phyloP scores from a whole-genome alignment of 345 rosid genomes.

The Linum trigynum region DNA sequence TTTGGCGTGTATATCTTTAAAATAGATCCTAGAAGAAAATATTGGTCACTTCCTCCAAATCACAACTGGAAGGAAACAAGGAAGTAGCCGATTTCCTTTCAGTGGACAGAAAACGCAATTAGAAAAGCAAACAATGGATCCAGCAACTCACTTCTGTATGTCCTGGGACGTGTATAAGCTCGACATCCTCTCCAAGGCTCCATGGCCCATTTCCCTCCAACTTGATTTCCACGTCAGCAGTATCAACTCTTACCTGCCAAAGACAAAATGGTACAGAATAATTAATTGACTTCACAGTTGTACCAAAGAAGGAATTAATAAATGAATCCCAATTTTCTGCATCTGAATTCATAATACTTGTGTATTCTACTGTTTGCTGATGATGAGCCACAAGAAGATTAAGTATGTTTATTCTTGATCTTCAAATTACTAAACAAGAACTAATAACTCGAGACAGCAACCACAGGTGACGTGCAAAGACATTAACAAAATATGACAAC shows the following conservation, averaged over 20 bases:
- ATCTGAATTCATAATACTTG: too few relatives aligned
- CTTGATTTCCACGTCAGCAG: conserved; percentile 47
- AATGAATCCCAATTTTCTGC: too few relatives aligned
- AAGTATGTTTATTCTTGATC: too few relatives aligned
- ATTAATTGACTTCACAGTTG: not conserved
- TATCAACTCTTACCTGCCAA: conserved; percentile 36
- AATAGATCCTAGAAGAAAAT: too few relatives aligned
- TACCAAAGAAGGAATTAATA: not conserved
- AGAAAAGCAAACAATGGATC: not conserved
- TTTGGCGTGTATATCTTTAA: too few relatives aligned
- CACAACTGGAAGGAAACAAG: not conserved
- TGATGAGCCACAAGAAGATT: too few relatives aligned
- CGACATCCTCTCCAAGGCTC: conserved; percentile 35
- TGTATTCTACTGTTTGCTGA: too few relatives aligned
- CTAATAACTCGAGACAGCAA: not conserved
- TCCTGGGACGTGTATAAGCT: conserved; percentile 53
- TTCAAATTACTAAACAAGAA: too few relatives aligned
- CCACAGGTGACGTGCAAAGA: not conserved
- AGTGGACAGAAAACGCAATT: too few relatives aligned
- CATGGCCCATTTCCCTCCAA: conserved; percentile 60
- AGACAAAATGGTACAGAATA: not conserved
- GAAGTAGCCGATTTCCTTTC: not conserved
- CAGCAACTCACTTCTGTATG: conserved; percentile 40
- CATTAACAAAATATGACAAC: not conserved
- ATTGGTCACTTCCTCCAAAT: not conserved